A percentile compares a stretch with the other conserved stretches of the same genome.
These are phyloP conservation scores for Iberis pinnata DNA, from an alignment of 345 rosid species.

Conservation along the genomic window DNA sequence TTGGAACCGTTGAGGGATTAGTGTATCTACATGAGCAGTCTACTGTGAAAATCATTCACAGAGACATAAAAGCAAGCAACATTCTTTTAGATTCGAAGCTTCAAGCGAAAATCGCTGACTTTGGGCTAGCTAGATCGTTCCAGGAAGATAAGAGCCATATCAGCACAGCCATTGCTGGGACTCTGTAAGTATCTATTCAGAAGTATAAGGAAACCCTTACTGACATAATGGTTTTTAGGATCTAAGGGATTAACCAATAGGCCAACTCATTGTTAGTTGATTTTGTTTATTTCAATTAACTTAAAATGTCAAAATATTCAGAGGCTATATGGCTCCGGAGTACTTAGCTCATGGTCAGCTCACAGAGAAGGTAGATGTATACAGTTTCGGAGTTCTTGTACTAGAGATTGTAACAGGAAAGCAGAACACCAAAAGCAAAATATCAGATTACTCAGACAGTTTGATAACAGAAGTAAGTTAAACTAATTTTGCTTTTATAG, in stretches of 20 bases:
- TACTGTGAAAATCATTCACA: conserved; percentile 61
- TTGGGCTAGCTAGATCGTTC: conserved; percentile 88
- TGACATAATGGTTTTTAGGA: too few relatives aligned
- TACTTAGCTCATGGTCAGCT: conserved; percentile 86
- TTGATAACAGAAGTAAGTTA: conserved; percentile 63
- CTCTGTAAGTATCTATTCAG: conserved; percentile 53
- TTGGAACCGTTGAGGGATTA: conserved; percentile 85
- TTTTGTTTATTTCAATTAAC: background rate
- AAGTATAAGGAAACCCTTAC: too few relatives aligned
- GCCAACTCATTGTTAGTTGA: too few relatives aligned
- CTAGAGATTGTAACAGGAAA: conserved; percentile 74
- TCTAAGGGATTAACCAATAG: too few relatives aligned
- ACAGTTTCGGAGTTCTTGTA: conserved; percentile 81
- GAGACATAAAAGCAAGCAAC: conserved; percentile 90
- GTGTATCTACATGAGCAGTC: conserved; percentile 78
- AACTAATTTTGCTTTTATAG: too few relatives aligned
- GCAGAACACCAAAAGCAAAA: conserved; percentile 68
- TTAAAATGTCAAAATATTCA: conserved; percentile 13
- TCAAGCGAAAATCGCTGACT: conserved; percentile 91
- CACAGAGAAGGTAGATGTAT: conserved; percentile 87
- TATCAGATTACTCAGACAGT: conserved; percentile 72
- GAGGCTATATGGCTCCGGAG: conserved; percentile 98
- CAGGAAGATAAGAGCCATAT: conserved; percentile 89
- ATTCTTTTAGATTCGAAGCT: conserved; percentile 68
- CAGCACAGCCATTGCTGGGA: conserved; percentile 97